Evolutionary conservation across 1,139 yeast genomes (phyloP), one percentile per base, ranked within the genome.

Genomic region (Yamadazyma triangularis): DNA sequence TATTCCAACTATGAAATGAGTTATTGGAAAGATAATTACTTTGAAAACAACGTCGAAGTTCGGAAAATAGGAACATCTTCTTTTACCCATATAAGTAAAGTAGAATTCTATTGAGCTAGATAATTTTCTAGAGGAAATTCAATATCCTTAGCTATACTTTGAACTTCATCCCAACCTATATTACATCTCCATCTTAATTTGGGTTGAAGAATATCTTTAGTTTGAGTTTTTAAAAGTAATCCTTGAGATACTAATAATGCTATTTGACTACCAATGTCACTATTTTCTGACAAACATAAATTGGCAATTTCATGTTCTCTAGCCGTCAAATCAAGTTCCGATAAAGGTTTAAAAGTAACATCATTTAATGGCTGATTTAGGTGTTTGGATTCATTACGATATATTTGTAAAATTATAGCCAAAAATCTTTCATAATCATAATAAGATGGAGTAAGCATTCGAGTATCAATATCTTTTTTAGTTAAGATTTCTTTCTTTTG

Each of bases 361-460:
- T 8, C 11, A 24, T 5, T 4, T 14, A 12, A 10, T 5, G 15
- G 8, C 8, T 22, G 43, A 20, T 54, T 51, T 27, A 61, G 48
- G 2, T 59, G 47, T 11, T 51, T 45, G 1, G 72, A 53, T 36
- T 63, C 64, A 26, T 58, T 63, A 36, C 72, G 42, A 42, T 72
- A 73, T 9, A 82, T 70, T 1, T 83, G 76, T 19, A 78, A 73
- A 23, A 79, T 52, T 20, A 82, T 80, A 2, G 89, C 87, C 41
- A 79, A 55, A 57, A 80, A 56, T 33, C 91, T 62, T 47, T 82
- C 91, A 32, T 80, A 56, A 33, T 81, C 88, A 47, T 81, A 82
- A 28, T 71, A 63, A 15, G 74, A 72, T 1, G 87, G 79, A 8
- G 79, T 73, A 21, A 79, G 60, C 15, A 79, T 55, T 18, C 79